These are phyloP conservation scores for Colletotrichum sp. DNA, from an alignment of 2,329 filamentous ascomycete species.

Conservation along the genomic window DNA sequence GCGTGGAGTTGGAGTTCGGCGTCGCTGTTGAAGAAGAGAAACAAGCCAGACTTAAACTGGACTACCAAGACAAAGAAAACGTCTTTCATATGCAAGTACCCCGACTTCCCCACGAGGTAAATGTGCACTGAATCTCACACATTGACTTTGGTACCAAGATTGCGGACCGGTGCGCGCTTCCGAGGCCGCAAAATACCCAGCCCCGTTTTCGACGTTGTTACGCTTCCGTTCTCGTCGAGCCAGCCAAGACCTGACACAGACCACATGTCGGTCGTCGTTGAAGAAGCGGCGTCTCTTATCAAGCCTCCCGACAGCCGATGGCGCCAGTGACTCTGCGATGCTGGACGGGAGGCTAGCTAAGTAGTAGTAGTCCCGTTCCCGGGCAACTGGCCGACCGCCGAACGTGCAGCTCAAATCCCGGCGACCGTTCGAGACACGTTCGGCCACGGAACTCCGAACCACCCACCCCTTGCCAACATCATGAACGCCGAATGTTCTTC, in stretches of 20 bases:
- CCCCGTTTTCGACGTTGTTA: constrained; percentile 10
- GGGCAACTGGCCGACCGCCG: constrained; percentile 5
- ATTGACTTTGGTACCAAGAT: not conserved
- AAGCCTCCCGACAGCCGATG: constrained; percentile 8
- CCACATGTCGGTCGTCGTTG: constrained; percentile 11
- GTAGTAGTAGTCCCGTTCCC: constrained; percentile 1
- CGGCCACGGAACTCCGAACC: constrained; percentile 19
- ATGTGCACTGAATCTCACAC: not conserved
- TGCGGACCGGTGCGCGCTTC: constrained; percentile 12
- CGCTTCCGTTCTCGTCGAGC: not conserved
- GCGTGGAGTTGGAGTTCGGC: not conserved
- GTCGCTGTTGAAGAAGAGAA: not conserved
- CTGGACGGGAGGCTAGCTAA: not conserved
- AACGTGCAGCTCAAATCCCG: not conserved
- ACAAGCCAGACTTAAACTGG: constrained; percentile 9
- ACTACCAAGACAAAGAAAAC: constrained; percentile 17
- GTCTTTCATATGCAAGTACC: constrained; percentile 19
- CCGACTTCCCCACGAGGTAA: constrained; percentile 11
- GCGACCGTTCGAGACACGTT: constrained; percentile 15
- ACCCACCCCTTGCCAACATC: not conserved
- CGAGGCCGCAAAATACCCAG: not conserved
- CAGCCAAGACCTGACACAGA: not conserved
- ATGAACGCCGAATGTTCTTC: constrained; percentile 10
- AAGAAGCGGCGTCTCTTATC: constrained; percentile 7
- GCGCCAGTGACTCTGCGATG: not conserved